Evolutionary conservation across 495 filamentous ascomycete species (phyloP).

Genomic region (Penicillium ochrochloron): DNA sequence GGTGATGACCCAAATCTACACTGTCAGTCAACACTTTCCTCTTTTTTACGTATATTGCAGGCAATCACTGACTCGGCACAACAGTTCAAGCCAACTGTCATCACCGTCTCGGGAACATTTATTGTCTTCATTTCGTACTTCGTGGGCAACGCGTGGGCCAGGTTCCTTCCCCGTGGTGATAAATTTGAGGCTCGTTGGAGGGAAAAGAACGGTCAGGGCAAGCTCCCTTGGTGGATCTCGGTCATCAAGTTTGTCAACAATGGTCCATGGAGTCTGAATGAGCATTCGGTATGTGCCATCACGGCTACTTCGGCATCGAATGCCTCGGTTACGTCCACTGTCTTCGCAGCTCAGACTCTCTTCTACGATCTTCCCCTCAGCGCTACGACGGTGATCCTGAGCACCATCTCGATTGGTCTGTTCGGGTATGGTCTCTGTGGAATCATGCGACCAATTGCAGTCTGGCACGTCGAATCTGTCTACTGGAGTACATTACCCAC

Average conservation of each 20-base stretch:
- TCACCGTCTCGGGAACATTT: not conserved
- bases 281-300: slow-evolving; percentile 38
- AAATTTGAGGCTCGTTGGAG: not conserved
- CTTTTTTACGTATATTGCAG: not conserved
- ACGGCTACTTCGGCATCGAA: slow-evolving; percentile 37
- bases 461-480: slow-evolving; percentile 57
- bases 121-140: not conserved
- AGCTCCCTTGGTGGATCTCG: not conserved
- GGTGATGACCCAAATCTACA: not conserved
- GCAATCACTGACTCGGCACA: not conserved
- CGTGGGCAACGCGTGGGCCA: not conserved
- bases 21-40: not conserved
- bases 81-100: not conserved
- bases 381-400: slow-evolving; percentile 33
- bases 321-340: slow-evolving; percentile 16
- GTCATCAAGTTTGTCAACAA: slow-evolving; percentile 31
- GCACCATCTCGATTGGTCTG: slow-evolving; percentile 42
- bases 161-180: not conserved
- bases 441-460: slow-evolving; percentile 53
- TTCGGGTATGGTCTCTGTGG: slow-evolving; percentile 61
- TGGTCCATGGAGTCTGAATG: slow-evolving; percentile 39
- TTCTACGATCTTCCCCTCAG: slow-evolving; percentile 38
- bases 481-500: slow-evolving; percentile 43
- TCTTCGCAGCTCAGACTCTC: slow-evolving; percentile 39
- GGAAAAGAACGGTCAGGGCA: not conserved